These are phyloP conservation scores for Citrullus colocynthis DNA, from an alignment of 306 rosid genomes.

Conservation along the genomic window DNA sequence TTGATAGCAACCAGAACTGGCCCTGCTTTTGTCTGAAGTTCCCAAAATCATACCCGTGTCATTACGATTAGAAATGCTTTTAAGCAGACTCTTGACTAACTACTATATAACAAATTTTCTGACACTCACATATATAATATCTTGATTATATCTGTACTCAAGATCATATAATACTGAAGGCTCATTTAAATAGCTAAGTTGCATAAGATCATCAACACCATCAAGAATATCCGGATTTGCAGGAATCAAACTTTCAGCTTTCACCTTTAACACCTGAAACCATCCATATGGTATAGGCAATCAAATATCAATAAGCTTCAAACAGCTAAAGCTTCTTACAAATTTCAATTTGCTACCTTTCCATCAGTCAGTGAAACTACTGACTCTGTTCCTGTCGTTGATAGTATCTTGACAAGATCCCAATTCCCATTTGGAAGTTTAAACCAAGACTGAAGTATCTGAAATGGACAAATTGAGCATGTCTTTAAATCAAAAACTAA, in stretches of 20 bases:
- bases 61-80: background rate
- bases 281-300: background rate
- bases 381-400: slow-evolving; percentile 57
- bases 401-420: slow-evolving; percentile 63
- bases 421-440: slow-evolving; percentile 82
- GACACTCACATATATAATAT: slow-evolving; percentile 80
- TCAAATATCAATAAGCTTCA: background rate
- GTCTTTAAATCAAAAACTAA: background rate
- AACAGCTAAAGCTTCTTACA: background rate
- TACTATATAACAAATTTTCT: slow-evolving; percentile 3
- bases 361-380: slow-evolving; percentile 62
- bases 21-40: slow-evolving; percentile 86
- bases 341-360: slow-evolving; percentile 37
- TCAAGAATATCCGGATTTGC: slow-evolving; percentile 98
- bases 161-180: slow-evolving; percentile 90
- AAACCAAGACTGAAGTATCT: slow-evolving; percentile 85
- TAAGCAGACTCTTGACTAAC: background rate
- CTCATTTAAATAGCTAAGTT: slow-evolving; percentile 93
- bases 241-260: slow-evolving; percentile 57
- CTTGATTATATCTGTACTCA: slow-evolving; percentile 70
- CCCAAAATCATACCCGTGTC: slow-evolving; percentile 16
- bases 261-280: slow-evolving; percentile 59
- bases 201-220: slow-evolving; percentile 98
- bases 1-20: slow-evolving; percentile 94
- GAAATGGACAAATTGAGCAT: slow-evolving; percentile 14